These are phyloP conservation scores for Ceriops zippeliana DNA, from an alignment of 345 rosid species.

Conservation along the genomic window DNA sequence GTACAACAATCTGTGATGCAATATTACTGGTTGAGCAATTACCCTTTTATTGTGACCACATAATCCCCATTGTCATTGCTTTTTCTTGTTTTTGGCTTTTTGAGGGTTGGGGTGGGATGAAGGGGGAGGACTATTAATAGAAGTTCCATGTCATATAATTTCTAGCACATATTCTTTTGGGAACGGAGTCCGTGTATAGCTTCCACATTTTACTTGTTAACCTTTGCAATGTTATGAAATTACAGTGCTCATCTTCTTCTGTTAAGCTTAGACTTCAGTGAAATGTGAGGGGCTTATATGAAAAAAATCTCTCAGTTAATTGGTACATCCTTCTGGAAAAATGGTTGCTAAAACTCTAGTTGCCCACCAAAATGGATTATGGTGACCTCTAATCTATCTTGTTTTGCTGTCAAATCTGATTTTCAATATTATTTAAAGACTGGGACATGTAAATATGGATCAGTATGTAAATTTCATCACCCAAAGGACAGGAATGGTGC, in stretches of 20 bases:
- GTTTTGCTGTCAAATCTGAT: conserved; percentile 1
- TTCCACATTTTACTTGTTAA: no score
- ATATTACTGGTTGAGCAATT: no score
- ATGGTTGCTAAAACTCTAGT: not conserved
- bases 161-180: no score
- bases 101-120: no score
- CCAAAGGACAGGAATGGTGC: conserved; percentile 89
- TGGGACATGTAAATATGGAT: conserved; percentile 80
- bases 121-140: no score
- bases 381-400: not conserved
- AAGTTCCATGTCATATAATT: no score
- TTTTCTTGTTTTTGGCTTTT: no score
- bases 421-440: conserved; percentile 75
- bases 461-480: conserved; percentile 83
- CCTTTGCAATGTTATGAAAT: no score
- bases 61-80: no score
- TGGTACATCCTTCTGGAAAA: not conserved
- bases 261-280: not conserved
- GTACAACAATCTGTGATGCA: no score
- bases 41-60: no score
- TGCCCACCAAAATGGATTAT: not conserved
- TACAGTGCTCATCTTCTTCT: not conserved
- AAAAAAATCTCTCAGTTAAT: not conserved
- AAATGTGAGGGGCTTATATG: not conserved
- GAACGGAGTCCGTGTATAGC: no score